Evolutionary conservation across 805 yeast species (phyloP).

Genomic region (Ogataea wickerhamii): DNA sequence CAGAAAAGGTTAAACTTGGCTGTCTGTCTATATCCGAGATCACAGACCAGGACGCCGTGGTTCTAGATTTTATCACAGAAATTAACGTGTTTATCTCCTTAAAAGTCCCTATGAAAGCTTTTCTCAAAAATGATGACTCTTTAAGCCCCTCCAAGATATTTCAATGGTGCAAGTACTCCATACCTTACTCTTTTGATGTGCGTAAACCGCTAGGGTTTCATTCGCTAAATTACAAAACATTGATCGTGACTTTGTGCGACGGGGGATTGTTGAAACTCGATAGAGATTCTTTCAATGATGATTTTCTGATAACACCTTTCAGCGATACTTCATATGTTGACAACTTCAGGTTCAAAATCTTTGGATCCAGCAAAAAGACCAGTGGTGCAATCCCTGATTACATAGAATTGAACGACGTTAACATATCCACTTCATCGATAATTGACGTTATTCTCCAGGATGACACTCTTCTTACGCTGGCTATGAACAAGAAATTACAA

Average conservation of each 20-base stretch:
- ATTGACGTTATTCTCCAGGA: conserved; percentile 16
- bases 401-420: conserved; percentile 18
- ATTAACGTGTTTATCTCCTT: conserved; percentile 52
- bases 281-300: conserved; percentile 25
- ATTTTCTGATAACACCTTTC: conserved; percentile 36
- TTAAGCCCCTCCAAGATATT: conserved; percentile 28
- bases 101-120: conserved; percentile 40
- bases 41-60: conserved; percentile 29
- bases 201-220: conserved; percentile 53
- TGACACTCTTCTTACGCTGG: conserved; percentile 37
- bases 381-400: conserved; percentile 7
- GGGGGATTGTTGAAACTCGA: conserved; percentile 68
- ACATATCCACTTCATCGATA: conserved; percentile 24
- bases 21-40: conserved; percentile 38
- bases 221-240: conserved; percentile 40
- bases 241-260: conserved; percentile 64
- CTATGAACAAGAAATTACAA: conserved; percentile 51
- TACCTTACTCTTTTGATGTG: conserved; percentile 61
- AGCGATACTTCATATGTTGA: conserved; percentile 48
- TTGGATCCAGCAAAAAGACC: conserved; percentile 13
- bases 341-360: conserved; percentile 29
- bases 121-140: conserved; percentile 27
- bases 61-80: conserved; percentile 54
- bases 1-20: conserved; percentile 33
- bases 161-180: conserved; percentile 65